Evolutionary conservation across 768 basidiomycete genomes (phyloP), one percentile per base, ranked within the genome.

Genomic region (Pholiota microspora): DNA sequence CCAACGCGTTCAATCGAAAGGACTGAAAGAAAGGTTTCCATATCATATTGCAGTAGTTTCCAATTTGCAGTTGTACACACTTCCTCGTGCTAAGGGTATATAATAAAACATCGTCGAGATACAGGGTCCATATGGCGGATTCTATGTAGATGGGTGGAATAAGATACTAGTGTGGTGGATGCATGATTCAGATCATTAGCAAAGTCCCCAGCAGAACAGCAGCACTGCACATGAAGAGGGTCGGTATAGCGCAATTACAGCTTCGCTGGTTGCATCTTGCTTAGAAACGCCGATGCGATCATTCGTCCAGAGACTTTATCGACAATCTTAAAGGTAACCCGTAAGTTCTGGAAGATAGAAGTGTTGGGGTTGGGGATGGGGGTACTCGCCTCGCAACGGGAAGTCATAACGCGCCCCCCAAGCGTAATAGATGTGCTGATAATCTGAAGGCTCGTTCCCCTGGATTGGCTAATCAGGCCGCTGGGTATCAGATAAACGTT

Each of bases 241-340:
- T 42, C 18, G 40, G 21, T 7, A 12, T 12, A 12, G 12, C 40
- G 9, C 6, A 10, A 51, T 62, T 45, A 84, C 54, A 84, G 69
- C 60, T 81, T 83, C 6, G 65, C 67, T 54, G 88, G 87, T 64
- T 89, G 85, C 86, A 88, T 89, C 69, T 88, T 88, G 72, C 79
- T 86, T 47, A 88, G 68, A 56, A 83, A 80, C 0, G 84, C 85
- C 1, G 86, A 87, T 7, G 86, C 86, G 47, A 88, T 71, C 35
- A 83, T 69, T 54, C 80, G 72, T 15, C 85, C 84, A 2, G 77
- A 75, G 47, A 73, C 68, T 58, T 82, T 85, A 65, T 87, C 82
- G 34, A 80, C 59, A 42, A 89, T 74, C 86, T 89, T 27, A 15
- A 40, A 40, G n/a, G 46, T 44, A n/a, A 45, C 16, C n/a, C 49